Evolutionary conservation across 768 basidiomycete species (phyloP).

Genomic region (Tricholoma saponaceum): DNA sequence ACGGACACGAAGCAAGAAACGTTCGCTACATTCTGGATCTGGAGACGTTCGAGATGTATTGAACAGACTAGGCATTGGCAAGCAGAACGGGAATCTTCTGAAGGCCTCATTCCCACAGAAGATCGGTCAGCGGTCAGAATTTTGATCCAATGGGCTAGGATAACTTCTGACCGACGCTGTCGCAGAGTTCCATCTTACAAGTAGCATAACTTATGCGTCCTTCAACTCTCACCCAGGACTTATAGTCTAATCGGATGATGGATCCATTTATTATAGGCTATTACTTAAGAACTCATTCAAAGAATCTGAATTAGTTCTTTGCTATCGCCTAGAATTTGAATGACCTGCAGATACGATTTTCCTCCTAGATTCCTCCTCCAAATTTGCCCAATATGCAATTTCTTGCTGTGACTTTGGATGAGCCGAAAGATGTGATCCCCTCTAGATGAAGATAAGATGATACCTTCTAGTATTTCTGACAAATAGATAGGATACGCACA

Average conservation of each 20-base stretch:
- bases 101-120: constrained; percentile 72
- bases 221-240: not conserved
- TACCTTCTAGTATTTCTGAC: not conserved
- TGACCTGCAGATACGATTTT: constrained; percentile 47
- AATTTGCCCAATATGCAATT: constrained; percentile 80
- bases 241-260: constrained; percentile 1
- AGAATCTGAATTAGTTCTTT: not conserved
- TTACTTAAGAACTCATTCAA: not conserved
- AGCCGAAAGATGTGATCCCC: constrained; percentile 62
- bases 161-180: not conserved
- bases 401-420: constrained; percentile 88
- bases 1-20: constrained; percentile 46
- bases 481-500: constrained; percentile 39
- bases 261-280: constrained; percentile 2
- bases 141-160: not conserved
- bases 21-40: constrained; percentile 44
- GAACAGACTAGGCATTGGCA: constrained; percentile 80
- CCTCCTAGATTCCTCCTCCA: constrained; percentile 75
- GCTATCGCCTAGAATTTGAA: constrained; percentile 17
- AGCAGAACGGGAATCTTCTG: constrained; percentile 56
- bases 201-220: constrained; percentile 1
- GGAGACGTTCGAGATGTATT: constrained; percentile 80
- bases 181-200: constrained; percentile 14
- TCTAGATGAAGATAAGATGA: constrained; percentile 33
- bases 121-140: constrained; percentile 27